Base-by-base conservation (phyloP, 2,329 filamentous ascomycete species). In the Kalaharituber pfeilii region DNA sequence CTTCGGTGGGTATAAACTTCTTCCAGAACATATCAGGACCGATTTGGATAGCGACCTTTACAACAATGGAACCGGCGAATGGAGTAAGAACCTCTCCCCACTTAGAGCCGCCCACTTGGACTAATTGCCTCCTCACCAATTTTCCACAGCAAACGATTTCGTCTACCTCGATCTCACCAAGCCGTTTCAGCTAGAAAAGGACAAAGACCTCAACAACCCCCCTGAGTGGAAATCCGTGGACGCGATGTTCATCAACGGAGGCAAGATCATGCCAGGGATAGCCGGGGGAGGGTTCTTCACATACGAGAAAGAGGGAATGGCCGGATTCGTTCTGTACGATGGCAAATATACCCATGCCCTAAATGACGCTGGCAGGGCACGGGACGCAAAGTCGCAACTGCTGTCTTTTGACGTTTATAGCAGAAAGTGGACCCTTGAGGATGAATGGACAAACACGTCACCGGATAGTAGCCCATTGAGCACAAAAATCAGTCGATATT, bases 291-390 rank as follows among this genome's bases (percentile, higher is more conserved):
- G 9, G n/a, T n/a, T 36, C 9, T 36, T 36, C 30, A 36, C 9
- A 9, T 36, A n/a, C n/a, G n/a, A n/a, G 30, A 9, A 9, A n/a
- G 30, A 36, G 9, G n/a, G 30, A 9, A 9, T n/a, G n/a, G 9
- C 30, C 9, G n/a, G 30, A 9, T 36, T 36, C 9, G n/a, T 36
- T 36, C 30, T 55, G 30, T 53, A 53, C 39, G 53, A 55, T 18
- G 53, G 53, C 13, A 45, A 36, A 28, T 50, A 22, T 24, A 52
- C 27, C n/a, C n/a, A n/a, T n/a, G n/a, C n/a, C n/a, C n/a, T n/a
- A n/a, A n/a, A n/a, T n/a, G n/a, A 55, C 52, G 20, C 28, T 44
- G 13, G 39, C 28, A n/a, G n/a, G n/a, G n/a, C n/a, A 5, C 26
- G 20, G 20, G 22, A 30, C n/a, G 33, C 45, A 20, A n/a, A 25